Evolutionary conservation across 2,329 filamentous ascomycete genomes (phyloP), one percentile per base, ranked within the genome.

Genomic region (Alternaria rosae): DNA sequence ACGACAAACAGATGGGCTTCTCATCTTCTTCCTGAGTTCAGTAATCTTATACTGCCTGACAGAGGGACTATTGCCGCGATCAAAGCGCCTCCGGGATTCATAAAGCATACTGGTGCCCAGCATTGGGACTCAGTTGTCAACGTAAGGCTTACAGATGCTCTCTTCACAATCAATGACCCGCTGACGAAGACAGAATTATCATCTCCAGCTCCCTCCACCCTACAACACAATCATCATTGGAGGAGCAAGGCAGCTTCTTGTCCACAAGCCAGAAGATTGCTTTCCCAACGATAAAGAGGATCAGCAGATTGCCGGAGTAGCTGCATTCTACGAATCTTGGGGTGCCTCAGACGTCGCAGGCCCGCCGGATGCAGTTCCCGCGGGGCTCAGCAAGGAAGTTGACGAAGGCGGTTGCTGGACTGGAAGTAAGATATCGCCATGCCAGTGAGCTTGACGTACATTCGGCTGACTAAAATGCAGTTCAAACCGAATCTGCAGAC

Each of bases 161-260:
- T 3, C 21, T 32, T 47, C 15, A 43, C 17, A 15, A 25, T 28
- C n/a, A 11, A n/a, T 15, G 8, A 11, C 11, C 35, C 45, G 44
- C 57, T 50, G 12, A 50, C 25, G 17, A 30, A 9, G 25, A 45
- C 25, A 62, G 62, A 65, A 65, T 6, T 65, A 65, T 23, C 59
- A 62, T 44, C 32, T 65, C 8, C 59, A 65, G 54, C 45, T 65
- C 7, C 62, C 62, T 25, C 44, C 59, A 35, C 62, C 62, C 9
- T 59, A 62, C 41, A 65, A 65, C 52, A 62, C 47, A 12, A 62
- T 65, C 25, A 65, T 65, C n/a, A 28, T 65, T 21, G 62, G 62
- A 17, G 62, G 62, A 25, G 54, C 55, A 21, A 61, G 62, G 41
- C 62, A 54, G n/a, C 20, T 62, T 6, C 54, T 56, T 15, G 21